Percentiles rank a stretch among this genome's conserved stretches.
phyloP scores from a whole-genome alignment of 225 moss, liverwort and hornwort genomes.

The Rhytidiadelphus loreus region DNA sequence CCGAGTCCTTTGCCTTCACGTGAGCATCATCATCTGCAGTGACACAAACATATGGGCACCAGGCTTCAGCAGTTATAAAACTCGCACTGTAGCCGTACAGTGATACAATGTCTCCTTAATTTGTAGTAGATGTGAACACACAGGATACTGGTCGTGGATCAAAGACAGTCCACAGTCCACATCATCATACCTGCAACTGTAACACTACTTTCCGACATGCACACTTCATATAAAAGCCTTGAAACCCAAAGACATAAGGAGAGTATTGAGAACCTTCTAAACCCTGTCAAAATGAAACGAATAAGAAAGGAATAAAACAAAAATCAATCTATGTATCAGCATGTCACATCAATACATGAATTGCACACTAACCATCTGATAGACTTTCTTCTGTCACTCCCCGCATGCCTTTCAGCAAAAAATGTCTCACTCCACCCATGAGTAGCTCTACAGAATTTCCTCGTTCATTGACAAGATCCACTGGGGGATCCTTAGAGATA shows the following conservation, averaged over 20 bases:
- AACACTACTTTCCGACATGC: background rate
- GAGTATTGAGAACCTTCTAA: background rate
- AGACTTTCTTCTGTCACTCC: conserved; percentile 55
- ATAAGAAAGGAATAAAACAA: background rate
- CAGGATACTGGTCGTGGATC: background rate
- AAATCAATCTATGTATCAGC: background rate
- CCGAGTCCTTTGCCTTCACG: conserved; percentile 12
- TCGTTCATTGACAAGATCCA: conserved; percentile 33
- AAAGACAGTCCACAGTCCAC: background rate
- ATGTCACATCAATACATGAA: background rate
- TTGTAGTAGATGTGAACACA: background rate
- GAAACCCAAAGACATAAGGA: background rate
- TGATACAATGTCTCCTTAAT: background rate
- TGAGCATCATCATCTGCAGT: conserved; percentile 29
- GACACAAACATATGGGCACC: background rate
- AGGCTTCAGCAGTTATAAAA: background rate
- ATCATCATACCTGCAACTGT: background rate
- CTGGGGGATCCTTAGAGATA: conserved; percentile 19
- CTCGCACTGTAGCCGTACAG: background rate
- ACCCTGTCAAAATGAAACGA: background rate
- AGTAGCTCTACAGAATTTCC: conserved; percentile 41
- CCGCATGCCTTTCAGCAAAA: conserved; percentile 61
- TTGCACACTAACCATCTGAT: conserved; percentile 39
- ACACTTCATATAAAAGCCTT: background rate
- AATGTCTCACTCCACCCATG: conserved; percentile 49